Evolutionary conservation across 306 rosid genomes (phyloP).

Genomic region (Cucurbita pepo): DNA sequence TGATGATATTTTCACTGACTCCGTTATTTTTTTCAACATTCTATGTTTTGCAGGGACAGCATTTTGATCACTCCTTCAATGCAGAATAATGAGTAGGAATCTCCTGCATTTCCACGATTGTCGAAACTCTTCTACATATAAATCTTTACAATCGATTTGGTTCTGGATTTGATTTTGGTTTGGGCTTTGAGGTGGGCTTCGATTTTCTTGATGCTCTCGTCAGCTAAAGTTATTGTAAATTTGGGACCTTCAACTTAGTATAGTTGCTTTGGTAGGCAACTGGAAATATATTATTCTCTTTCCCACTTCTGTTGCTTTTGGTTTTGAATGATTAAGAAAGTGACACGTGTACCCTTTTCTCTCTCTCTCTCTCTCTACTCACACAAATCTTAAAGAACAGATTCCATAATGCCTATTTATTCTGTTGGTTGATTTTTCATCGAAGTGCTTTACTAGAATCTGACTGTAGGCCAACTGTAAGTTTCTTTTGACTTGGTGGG

Average conservation of each 20-base stretch:
- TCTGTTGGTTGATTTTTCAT: not conserved
- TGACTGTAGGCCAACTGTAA: not conserved
- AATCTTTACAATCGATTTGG: constrained; percentile 14
- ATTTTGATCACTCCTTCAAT: constrained; percentile 25
- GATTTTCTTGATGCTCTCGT: constrained; percentile 9
- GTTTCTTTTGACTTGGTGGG: not conserved
- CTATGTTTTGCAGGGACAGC: constrained; percentile 24
- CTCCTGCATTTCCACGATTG: constrained; percentile 10
- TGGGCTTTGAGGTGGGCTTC: constrained; percentile 6
- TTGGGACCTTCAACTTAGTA: constrained; percentile 6
- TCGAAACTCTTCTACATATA: constrained; percentile 13
- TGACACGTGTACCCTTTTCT: not conserved
- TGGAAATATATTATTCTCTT: constrained; percentile 1
- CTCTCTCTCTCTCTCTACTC: not conserved
- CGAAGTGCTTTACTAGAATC: not conserved
- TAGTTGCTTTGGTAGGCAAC: constrained; percentile 9
- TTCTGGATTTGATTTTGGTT: constrained; percentile 8
- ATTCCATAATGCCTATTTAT: not conserved
- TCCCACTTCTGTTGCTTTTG: not conserved
- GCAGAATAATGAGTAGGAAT: constrained; percentile 20
- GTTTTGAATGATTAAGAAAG: not conserved
- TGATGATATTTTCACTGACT: not conserved
- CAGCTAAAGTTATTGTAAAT: constrained; percentile 13
- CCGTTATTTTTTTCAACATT: not conserved
- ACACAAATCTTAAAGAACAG: not conserved